These are phyloP conservation scores for Leccinum aurantiacum DNA, from an alignment of 768 basidiomycete genomes.

Conservation along the genomic window DNA sequence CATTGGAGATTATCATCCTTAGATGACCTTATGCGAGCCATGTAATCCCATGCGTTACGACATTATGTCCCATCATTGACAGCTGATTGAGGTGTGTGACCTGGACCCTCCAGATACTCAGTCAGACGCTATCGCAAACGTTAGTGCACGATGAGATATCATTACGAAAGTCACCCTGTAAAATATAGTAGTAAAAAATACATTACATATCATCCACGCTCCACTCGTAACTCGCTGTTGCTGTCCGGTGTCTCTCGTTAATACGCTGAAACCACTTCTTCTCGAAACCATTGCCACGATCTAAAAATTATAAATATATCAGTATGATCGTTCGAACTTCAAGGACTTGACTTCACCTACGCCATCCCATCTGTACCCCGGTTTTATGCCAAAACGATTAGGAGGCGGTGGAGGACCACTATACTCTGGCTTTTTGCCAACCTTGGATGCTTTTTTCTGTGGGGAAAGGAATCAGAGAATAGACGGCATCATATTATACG, in stretches of 20 bases:
- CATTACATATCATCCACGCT: constrained; percentile 90
- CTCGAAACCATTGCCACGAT: constrained; percentile 93
- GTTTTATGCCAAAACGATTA: constrained; percentile 93
- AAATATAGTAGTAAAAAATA: constrained; percentile 3
- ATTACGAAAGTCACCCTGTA: constrained; percentile 1
- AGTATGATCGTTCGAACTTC: constrained; percentile 1
- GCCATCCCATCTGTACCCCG: constrained; percentile 98
- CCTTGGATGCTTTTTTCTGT: constrained; percentile 75
- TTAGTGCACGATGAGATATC: not conserved
- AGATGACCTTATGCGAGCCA: constrained; percentile 6
- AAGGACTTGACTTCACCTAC: constrained; percentile 61
- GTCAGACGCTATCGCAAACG: not conserved
- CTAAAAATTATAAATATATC: constrained; percentile 38
- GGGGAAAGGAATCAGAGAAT: constrained; percentile 7
- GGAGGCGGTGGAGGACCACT: constrained; percentile 85
- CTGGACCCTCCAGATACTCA: not conserved
- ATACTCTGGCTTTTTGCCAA: constrained; percentile 82
- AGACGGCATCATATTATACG: not conserved
- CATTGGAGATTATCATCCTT: constrained; percentile 5
- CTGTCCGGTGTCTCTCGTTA: constrained; percentile 72
- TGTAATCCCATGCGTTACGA: constrained; percentile 6
- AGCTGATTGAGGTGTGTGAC: not conserved
- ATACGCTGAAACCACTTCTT: constrained; percentile 84
- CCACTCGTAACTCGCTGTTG: constrained; percentile 78
- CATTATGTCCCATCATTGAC: not conserved